These are phyloP conservation scores for Inga oerstediana DNA, from an alignment of 306 rosid species.

Conservation along the genomic window DNA sequence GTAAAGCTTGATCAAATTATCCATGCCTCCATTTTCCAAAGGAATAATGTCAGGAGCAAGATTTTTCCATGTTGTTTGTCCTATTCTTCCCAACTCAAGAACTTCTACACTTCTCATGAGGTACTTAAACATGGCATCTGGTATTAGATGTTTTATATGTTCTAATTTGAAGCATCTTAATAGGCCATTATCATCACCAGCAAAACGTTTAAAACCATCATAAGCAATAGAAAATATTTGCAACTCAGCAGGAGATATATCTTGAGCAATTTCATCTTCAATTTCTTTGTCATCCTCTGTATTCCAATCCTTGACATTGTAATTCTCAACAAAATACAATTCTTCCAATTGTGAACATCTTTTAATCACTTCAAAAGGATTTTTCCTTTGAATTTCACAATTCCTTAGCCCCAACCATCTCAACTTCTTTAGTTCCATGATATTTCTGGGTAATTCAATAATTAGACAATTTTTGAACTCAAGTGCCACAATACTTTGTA, in stretches of 20 bases:
- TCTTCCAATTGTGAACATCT: neutral
- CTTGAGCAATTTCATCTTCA: neutral
- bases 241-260: conserved; percentile 3
- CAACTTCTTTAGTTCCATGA: neutral
- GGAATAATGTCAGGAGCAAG: conserved; percentile 24
- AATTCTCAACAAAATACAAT: neutral
- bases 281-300: neutral
- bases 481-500: neutral
- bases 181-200: neutral
- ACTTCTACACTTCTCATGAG: neutral
- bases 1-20: too few relatives aligned
- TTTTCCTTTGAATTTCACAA: neutral
- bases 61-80: neutral
- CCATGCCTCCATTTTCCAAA: neutral
- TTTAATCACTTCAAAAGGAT: conserved; percentile 13
- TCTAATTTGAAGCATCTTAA: neutral
- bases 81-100: neutral
- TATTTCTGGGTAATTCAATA: neutral
- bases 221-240: conserved; percentile 4
- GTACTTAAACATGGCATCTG: neutral
- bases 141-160: neutral
- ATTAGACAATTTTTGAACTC: too few relatives aligned
- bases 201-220: neutral
- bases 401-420: conserved; percentile 23
- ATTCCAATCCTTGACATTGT: neutral